A percentile compares a stretch with the other conserved stretches of the same genome.
Conservation (phyloP, 208 protist species). For the Borovskyia barvae region DNA sequence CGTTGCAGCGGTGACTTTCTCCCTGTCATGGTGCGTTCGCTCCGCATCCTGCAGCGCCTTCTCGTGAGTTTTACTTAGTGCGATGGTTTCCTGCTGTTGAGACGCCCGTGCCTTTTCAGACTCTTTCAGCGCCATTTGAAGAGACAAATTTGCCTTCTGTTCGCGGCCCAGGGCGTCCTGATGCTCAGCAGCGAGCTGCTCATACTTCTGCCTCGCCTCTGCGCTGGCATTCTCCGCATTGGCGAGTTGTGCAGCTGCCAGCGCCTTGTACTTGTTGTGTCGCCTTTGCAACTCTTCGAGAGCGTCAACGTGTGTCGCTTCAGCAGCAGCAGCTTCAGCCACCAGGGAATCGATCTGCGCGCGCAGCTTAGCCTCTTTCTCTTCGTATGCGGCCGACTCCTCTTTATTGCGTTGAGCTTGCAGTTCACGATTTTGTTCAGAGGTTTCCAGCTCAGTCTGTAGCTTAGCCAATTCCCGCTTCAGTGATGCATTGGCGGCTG, state of each 20-base stretch:
- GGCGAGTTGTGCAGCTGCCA: not conserved
- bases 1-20: no score
- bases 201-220: not conserved
- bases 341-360: not conserved
- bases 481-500: not conserved
- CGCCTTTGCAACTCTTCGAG: not conserved
- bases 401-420: conserved; percentile 5
- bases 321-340: not conserved
- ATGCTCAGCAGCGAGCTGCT: not conserved
- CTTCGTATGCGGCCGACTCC: conserved; percentile 1
- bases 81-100: not conserved
- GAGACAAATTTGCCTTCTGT: not conserved
- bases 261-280: not conserved
- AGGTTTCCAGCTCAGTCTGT: conserved; percentile 2
- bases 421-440: conserved; percentile 3
- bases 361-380: not conserved
- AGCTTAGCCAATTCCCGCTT: not conserved
- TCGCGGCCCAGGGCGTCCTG: not conserved
- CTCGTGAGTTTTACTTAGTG: no score
- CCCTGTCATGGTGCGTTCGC: no score
- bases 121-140: not conserved
- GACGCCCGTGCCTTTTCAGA: not conserved
- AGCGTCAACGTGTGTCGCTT: not conserved
- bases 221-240: not conserved
- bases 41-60: no score